Conservation (phyloP, 2,329 filamentous ascomycete species). For the Pyrenochaeta sp. region DNA sequence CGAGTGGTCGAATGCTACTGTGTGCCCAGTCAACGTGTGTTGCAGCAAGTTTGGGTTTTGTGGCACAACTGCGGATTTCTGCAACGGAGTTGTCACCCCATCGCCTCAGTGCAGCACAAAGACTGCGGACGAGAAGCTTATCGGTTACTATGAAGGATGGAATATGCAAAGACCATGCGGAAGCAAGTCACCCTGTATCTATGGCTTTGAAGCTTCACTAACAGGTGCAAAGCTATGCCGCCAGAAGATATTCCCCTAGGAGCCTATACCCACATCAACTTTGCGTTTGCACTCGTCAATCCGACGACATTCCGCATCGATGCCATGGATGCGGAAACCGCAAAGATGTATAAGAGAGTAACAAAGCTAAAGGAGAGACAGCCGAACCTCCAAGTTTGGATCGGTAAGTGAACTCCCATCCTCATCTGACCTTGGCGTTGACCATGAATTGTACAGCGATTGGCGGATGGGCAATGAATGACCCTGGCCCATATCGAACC, state of each 20-base stretch:
- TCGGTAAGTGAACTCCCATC: too few relatives aligned
- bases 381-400: too few relatives aligned
- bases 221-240: conserved; percentile 5
- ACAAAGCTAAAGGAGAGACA: conserved; percentile 38
- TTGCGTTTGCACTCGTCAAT: conserved; percentile 16
- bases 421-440: too few relatives aligned
- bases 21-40: conserved; percentile 6
- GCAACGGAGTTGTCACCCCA: too few relatives aligned
- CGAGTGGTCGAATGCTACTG: not conserved
- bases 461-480: conserved; percentile 54
- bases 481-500: conserved; percentile 37
- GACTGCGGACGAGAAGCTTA: not conserved
- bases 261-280: conserved; percentile 13
- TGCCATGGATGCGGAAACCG: too few relatives aligned
- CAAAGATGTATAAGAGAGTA: conserved; percentile 37
- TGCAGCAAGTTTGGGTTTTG: not conserved
- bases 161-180: not conserved
- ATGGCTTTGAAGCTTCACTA: too few relatives aligned
- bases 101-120: too few relatives aligned
- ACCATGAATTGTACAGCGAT: conserved; percentile 50
- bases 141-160: conserved; percentile 24
- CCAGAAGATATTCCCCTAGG: conserved; percentile 11
- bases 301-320: conserved; percentile 15
- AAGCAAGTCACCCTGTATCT: too few relatives aligned
- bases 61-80: conserved; percentile 1